Evolutionary conservation across 345 rosid genomes (phyloP).

Genomic region (Populus simonii): DNA sequence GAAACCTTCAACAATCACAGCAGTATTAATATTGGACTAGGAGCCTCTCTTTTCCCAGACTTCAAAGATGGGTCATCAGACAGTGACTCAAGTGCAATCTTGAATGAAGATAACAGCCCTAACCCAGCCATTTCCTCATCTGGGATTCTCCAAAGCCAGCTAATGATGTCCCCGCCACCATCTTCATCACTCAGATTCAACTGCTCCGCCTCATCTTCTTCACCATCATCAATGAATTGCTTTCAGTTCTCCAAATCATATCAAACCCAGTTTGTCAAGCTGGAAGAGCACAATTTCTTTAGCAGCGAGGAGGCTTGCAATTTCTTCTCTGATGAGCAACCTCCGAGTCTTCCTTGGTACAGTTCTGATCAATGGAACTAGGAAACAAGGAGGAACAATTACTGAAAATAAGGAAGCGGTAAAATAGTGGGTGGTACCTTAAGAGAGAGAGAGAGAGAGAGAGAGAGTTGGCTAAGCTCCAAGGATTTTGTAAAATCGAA

Average conservation of each 20-base stretch:
- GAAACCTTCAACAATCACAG: constrained; percentile 38
- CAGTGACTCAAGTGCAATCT: constrained; percentile 80
- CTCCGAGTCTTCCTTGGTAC: constrained; percentile 83
- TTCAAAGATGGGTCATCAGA: constrained; percentile 78
- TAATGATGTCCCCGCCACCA: constrained; percentile 28
- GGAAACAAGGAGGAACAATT: background rate
- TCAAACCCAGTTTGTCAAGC: constrained; percentile 61
- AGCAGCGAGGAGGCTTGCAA: constrained; percentile 73
- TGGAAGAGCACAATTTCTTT: constrained; percentile 79
- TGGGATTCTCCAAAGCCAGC: constrained; percentile 34
- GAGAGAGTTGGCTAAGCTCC: background rate
- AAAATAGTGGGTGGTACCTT: background rate
- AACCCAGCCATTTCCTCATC: constrained; percentile 47
- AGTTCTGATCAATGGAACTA: constrained; percentile 54
- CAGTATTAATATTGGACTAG: constrained; percentile 2
- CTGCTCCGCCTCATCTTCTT: constrained; percentile 20
- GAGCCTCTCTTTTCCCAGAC: constrained; percentile 43
- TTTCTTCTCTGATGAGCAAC: constrained; percentile 81
- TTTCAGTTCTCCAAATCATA: constrained; percentile 22
- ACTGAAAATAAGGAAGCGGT: background rate
- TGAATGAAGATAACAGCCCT: constrained; percentile 75
- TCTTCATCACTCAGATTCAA: constrained; percentile 12
- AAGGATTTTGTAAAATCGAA: constrained; percentile 7
- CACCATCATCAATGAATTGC: constrained; percentile 17
- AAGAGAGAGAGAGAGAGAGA: background rate